Evolutionary conservation across 208 protist species (phyloP).

Genomic region (Leishmania arabica): DNA sequence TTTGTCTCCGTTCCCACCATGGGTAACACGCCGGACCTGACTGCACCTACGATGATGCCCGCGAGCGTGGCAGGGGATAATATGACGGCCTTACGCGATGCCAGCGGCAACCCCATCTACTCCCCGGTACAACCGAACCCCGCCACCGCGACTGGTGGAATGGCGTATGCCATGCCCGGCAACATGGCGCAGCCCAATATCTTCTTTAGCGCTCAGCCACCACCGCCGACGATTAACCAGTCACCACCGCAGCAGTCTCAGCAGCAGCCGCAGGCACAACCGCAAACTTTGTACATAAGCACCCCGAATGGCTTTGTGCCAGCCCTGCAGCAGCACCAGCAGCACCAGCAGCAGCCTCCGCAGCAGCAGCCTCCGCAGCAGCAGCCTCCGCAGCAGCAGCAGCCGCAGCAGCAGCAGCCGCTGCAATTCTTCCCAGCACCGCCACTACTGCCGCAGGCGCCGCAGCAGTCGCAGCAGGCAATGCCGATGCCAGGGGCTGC

Average conservation of each 20-base stretch:
- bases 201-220: background rate
- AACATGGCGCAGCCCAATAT: background rate
- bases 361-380: background rate
- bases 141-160: background rate
- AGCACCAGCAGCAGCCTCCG: background rate
- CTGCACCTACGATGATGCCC: conserved; percentile 8
- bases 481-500: background rate
- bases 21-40: conserved; percentile 7
- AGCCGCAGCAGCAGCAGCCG: background rate
- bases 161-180: conserved; percentile 15
- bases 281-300: conserved; percentile 4
- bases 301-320: conserved; percentile 2
- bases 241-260: background rate
- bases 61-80: background rate
- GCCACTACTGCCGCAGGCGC: background rate
- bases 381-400: background rate
- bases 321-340: background rate
- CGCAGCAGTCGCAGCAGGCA: background rate
- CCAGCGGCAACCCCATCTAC: conserved; percentile 21
- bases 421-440: background rate
- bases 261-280: conserved; percentile 8
- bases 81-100: conserved; percentile 16
- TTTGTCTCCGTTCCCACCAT: conserved; percentile 17
- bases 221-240: background rate
- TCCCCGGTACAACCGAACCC: background rate